Conservation (phyloP, 352 stramenopile species). For the Thraustotheca clavata region DNA sequence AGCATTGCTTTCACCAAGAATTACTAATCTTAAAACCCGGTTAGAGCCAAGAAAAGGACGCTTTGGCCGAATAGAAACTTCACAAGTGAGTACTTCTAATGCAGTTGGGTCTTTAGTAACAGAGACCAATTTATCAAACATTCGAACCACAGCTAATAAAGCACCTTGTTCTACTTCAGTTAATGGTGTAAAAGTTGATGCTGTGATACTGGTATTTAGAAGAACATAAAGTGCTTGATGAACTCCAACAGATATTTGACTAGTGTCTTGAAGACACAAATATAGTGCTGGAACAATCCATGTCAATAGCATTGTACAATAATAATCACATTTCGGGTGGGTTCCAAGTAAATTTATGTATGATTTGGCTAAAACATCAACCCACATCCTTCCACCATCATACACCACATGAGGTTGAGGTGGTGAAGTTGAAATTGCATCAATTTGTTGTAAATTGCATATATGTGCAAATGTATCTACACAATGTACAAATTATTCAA, state of each 20-base stretch:
- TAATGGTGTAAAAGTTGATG: background rate
- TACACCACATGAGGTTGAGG: slow-evolving; percentile 1
- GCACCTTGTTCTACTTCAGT: background rate
- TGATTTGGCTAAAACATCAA: background rate
- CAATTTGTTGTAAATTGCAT: background rate
- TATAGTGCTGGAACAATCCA: background rate
- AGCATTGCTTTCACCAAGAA: background rate
- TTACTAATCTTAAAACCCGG: background rate
- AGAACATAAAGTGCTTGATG: background rate
- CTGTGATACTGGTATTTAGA: background rate
- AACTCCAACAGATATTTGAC: no score
- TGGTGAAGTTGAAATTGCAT: background rate
- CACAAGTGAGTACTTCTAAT: slow-evolving; percentile 1
- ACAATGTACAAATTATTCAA: background rate
- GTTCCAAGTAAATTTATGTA: background rate
- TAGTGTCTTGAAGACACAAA: background rate
- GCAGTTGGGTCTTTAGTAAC: background rate
- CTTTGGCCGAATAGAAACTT: background rate
- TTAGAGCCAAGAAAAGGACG: background rate
- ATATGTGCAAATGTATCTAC: background rate
- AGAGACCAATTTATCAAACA: slow-evolving; percentile 1
- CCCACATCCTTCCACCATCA: background rate
- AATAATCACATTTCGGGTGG: background rate
- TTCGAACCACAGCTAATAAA: background rate
- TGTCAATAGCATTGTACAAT: background rate